A percentile compares a stretch with the other conserved stretches of the same genome.
phyloP scores from a whole-genome alignment of 495 filamentous ascomycete genomes.

The Hyaloscypha hepaticicola region DNA sequence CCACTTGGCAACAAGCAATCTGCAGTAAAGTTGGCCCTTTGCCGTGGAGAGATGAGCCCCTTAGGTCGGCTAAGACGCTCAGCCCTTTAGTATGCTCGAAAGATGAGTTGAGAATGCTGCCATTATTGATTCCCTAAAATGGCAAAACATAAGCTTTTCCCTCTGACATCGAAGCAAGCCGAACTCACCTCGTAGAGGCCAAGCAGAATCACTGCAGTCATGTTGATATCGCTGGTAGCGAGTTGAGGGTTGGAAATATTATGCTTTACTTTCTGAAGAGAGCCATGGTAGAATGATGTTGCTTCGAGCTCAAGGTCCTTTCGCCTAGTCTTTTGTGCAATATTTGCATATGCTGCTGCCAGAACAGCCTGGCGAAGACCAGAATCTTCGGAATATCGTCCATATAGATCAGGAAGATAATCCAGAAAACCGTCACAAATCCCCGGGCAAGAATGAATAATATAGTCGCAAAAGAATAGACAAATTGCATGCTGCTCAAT shows the following conservation, averaged over 20 bases:
- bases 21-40: constrained; percentile 6
- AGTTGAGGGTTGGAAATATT: not conserved
- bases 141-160: not conserved
- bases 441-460: not conserved
- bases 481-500: constrained; percentile 1
- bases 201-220: constrained; percentile 8
- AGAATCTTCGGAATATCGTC: not conserved
- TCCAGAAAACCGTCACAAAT: not conserved
- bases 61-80: not conserved
- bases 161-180: not conserved
- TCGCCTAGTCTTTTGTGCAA: constrained; percentile 8
- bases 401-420: constrained; percentile 9
- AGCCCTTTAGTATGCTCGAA: constrained; percentile 2
- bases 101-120: not conserved
- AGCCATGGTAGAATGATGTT: not conserved
- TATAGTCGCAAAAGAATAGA: constrained; percentile 11
- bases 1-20: constrained; percentile 17
- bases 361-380: not conserved
- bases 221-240: constrained; percentile 5
- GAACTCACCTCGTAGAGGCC: constrained; percentile 13
- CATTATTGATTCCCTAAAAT: not conserved
- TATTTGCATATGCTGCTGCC: constrained; percentile 12
- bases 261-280: not conserved
- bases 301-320: constrained; percentile 3
- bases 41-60: not conserved